Evolutionary conservation across 805 yeast genomes (phyloP).

Genomic region (Maudiozyma barnettii): DNA sequence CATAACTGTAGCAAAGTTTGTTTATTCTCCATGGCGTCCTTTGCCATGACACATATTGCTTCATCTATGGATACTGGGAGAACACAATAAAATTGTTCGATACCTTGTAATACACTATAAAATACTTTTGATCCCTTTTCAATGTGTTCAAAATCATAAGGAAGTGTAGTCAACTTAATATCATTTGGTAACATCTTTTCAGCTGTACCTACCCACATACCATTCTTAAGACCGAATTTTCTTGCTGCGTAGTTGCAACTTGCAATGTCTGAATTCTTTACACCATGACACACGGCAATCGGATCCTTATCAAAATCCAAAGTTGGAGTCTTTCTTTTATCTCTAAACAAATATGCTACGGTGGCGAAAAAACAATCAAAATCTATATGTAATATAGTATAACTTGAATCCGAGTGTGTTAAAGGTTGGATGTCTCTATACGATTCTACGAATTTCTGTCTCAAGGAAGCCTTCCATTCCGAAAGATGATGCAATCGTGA

Average conservation of each 20-base stretch:
- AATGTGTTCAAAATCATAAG: constrained; percentile 67
- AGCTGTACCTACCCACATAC: constrained; percentile 82
- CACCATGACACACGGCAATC: constrained; percentile 52
- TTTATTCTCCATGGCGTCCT: constrained; percentile 1
- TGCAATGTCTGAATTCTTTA: constrained; percentile 60
- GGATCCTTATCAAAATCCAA: constrained; percentile 38
- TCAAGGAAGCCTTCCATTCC: constrained; percentile 70
- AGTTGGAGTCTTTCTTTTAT: constrained; percentile 10
- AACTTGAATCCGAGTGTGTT: neutral
- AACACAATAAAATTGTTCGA: constrained; percentile 24
- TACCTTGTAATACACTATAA: constrained; percentile 43
- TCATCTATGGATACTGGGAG: constrained; percentile 90
- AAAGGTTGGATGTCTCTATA: constrained; percentile 1
- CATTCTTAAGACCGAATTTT: constrained; percentile 66
- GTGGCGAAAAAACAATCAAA: constrained; percentile 92
- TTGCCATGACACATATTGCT: constrained; percentile 40
- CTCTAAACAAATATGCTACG: constrained; percentile 58
- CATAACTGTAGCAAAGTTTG: constrained; percentile 13
- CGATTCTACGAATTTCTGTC: constrained; percentile 44
- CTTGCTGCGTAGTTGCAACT: constrained; percentile 89
- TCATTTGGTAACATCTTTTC: constrained; percentile 47
- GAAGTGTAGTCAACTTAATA: constrained; percentile 43
- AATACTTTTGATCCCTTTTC: constrained; percentile 55
- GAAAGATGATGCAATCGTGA: constrained; percentile 86
- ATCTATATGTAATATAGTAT: constrained; percentile 66